Percentiles rank a stretch among this genome's conserved stretches.
Evolutionary conservation across 495 filamentous ascomycete species (phyloP).

Genomic region (Aspergillus leporis): DNA sequence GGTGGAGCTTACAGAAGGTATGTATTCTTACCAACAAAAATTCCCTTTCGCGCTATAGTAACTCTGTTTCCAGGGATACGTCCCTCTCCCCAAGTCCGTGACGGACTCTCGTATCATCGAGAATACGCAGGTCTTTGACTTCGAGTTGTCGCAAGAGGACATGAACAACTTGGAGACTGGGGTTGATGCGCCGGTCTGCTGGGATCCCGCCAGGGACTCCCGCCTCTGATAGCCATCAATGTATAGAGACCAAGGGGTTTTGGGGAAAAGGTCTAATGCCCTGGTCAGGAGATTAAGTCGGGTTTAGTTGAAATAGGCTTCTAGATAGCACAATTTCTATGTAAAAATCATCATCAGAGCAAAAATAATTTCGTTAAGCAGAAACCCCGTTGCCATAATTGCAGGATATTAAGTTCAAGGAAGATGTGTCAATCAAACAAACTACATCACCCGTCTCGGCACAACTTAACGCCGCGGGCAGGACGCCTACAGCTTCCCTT

Average conservation of each 20-base stretch:
- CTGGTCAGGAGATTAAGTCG: too few relatives aligned
- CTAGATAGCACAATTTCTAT: constrained; percentile 8
- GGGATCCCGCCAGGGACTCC: constrained; percentile 66
- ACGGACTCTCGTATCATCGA: constrained; percentile 62
- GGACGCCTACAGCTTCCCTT: constrained; percentile 12
- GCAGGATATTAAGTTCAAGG: not conserved
- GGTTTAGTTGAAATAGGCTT: too few relatives aligned
- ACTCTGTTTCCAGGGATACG: constrained; percentile 62
- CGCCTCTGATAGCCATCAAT: constrained; percentile 17
- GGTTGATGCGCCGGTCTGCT: constrained; percentile 63
- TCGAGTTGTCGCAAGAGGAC: constrained; percentile 65
- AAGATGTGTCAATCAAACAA: too few relatives aligned
- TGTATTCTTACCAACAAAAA: not conserved
- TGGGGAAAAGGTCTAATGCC: too few relatives aligned
- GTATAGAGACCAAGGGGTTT: too few relatives aligned
- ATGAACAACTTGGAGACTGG: constrained; percentile 56
- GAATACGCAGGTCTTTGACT: constrained; percentile 80
- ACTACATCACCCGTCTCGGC: constrained; percentile 24
- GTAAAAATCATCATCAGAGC: not conserved
- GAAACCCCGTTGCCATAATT: not conserved
- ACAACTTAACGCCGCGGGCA: constrained; percentile 36
- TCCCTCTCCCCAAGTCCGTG: constrained; percentile 64
- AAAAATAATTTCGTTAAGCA: not conserved
- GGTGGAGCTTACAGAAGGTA: constrained; percentile 87
- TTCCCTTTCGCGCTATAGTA: constrained; percentile 40